Base-by-base conservation (phyloP, 2,329 filamentous ascomycete species). In the Xylaria polymorpha region DNA sequence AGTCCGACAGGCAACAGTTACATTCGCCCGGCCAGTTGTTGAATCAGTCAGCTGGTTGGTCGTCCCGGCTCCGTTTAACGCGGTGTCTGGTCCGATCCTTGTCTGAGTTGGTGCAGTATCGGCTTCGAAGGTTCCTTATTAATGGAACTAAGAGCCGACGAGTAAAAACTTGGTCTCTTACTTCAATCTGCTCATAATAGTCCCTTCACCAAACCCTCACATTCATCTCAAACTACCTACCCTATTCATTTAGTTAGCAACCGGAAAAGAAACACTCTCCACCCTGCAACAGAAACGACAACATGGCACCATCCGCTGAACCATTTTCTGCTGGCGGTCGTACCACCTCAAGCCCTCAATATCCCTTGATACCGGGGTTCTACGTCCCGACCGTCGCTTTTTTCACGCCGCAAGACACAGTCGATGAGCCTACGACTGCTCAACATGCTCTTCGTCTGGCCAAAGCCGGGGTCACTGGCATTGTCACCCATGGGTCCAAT, bases 401-500 rank as follows among this genome's bases (percentile, higher is more conserved):
- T 77, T 88, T 88, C 80, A 76, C 83, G 35, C 75, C 79, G 5
- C 77, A 80, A 18, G 86, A 88, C 75, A 82, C 85, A 22, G 76
- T 88, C 50, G 85, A 88, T 69, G 72, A 85, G 15, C 72, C 77
- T 10, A 82, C 84, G 15, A 82, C 82, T 44, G 79, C 80, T 64
- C 81, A 80, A 44, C 80, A 81, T 67, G 87, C 86, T 3, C 78
- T 84, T 43, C 71, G 72, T 22, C 67, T 72, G 10, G 72, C 72
- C 8, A 68, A 69, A 51, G 66, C 64, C 22, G 58, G 74, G 66
- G 77, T 75, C 72, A 66, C 35, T n/a, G 37, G 59, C 77, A 80
- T 93, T 67, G 89, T 92, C 55, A 88, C 90, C 50, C 90, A 92
- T 76, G 91, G 91, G 60, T 91, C 89, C 72, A 93, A 93, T 74